These are phyloP conservation scores for Rhizopogon vulgaris DNA, from an alignment of 768 basidiomycete species.

Conservation along the genomic window DNA sequence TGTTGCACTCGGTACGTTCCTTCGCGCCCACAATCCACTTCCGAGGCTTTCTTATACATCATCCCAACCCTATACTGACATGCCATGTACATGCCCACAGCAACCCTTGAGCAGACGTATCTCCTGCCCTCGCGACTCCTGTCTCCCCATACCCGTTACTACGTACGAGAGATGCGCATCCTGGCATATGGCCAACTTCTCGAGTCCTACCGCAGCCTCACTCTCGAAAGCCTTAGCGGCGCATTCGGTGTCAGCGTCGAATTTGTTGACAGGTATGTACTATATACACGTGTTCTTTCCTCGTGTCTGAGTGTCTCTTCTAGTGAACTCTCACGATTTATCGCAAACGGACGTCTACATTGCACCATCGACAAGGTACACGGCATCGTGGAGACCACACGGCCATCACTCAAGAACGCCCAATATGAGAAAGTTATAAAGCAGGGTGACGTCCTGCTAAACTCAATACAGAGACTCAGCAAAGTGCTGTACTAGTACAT, in stretches of 20 bases:
- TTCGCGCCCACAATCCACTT: background rate
- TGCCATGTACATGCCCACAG: constrained; percentile 31
- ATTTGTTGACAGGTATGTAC: constrained; percentile 78
- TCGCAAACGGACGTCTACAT: constrained; percentile 78
- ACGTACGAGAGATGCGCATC: constrained; percentile 94
- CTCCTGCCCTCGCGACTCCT: constrained; percentile 86
- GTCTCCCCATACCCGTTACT: constrained; percentile 80
- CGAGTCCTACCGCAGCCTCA: constrained; percentile 87
- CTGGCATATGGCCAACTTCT: constrained; percentile 87
- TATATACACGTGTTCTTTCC: background rate
- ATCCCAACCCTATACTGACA: background rate
- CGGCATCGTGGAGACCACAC: constrained; percentile 88
- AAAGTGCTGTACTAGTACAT: constrained; percentile 66
- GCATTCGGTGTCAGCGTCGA: constrained; percentile 88
- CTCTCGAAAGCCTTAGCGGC: constrained; percentile 74
- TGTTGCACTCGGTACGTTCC: constrained; percentile 64
- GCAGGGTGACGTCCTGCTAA: constrained; percentile 86
- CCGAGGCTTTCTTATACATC: constrained; percentile 1
- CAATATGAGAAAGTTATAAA: constrained; percentile 92
- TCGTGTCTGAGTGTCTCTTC: background rate
- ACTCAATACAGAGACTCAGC: constrained; percentile 82
- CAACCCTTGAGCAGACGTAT: constrained; percentile 81
- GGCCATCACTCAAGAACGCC: constrained; percentile 68
- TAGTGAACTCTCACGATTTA: constrained; percentile 89
- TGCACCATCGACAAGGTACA: constrained; percentile 94